Evolutionary conservation across 2,329 filamentous ascomycete genomes (phyloP), one percentile per base, ranked within the genome.

Genomic region (Apiospora aurea): DNA sequence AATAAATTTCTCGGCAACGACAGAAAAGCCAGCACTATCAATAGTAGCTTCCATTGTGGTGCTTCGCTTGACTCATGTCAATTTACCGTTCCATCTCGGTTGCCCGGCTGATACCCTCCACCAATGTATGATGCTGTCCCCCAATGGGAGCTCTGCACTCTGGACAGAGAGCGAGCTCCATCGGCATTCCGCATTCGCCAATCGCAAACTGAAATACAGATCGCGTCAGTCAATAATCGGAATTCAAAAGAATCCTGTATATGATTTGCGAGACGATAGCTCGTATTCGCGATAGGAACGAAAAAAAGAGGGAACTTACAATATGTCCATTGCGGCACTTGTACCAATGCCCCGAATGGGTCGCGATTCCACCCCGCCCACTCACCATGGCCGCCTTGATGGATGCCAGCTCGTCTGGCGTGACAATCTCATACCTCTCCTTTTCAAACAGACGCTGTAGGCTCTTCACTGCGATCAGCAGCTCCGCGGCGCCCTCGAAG

Each of bases 181-280:
- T 91, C 0, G 91, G 88, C 85, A 89, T 88, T 1, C 91, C 91
- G 76, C 91, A 92, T 73, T 93, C 89, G 0, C 90, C 90, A 44
- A 93, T 85, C 0, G 90, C 89, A 74, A 93, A 91, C 2, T 88
- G 86, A 10, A 29, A 41, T 11, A 2, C 16, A 16, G 1, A n/a
- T 53, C 29, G 53, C 16, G 18, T 61, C 53, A 61, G 21, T 41
- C 2, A 14, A 0, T 21, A n/a, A 41, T 14, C 16, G 11, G 5
- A 4, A n/a, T 41, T 41, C 26, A 34, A 38, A 21, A 21, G 0
- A 21, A 6, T 43, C 2, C 2, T 43, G 11, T 2, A 21, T 5
- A 7, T 57, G 26, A 8, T 1, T 18, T 18, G 26, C 18, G 6
- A 34, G 18, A 18, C 34, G 5, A 5, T 26, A 34, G 26, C 13